Percentiles rank a stretch among this genome's conserved stretches.
These are phyloP conservation scores for Gnomoniopsis smithogilvyi DNA, from an alignment of 2,329 filamentous ascomycete species.

Conservation along the genomic window DNA sequence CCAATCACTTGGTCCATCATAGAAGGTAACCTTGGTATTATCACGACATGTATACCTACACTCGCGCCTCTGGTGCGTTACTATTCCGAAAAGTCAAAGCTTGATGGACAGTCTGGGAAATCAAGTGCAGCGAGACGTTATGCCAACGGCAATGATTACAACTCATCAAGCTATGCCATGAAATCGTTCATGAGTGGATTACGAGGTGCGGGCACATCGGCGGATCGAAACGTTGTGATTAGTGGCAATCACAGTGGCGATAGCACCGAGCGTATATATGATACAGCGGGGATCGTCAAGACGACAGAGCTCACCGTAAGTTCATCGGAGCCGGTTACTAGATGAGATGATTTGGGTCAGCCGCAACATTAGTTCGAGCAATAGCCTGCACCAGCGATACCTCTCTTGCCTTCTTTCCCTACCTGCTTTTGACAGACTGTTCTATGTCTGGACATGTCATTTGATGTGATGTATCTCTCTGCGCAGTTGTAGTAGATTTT, in stretches of 20 bases:
- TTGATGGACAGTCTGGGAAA: background rate
- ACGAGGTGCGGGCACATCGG: background rate
- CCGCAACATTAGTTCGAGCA: too few relatives aligned
- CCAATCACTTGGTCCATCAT: constrained; percentile 19
- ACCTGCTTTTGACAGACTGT: too few relatives aligned
- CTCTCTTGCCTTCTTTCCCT: too few relatives aligned
- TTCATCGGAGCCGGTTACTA: background rate
- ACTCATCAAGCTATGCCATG: background rate
- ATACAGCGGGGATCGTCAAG: background rate
- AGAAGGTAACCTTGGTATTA: constrained; percentile 13
- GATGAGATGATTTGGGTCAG: too few relatives aligned
- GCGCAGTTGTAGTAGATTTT: too few relatives aligned
- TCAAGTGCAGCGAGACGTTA: background rate
- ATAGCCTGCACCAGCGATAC: too few relatives aligned
- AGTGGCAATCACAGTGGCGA: background rate
- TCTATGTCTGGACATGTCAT: too few relatives aligned
- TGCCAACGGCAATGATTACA: background rate
- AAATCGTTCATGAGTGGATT: background rate
- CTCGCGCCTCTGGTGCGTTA: background rate
- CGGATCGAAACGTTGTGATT: background rate
- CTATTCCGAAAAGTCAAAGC: background rate
- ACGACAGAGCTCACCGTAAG: background rate
- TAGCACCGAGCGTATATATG: background rate
- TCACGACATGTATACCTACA: constrained; percentile 8
- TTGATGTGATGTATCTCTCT: too few relatives aligned